These are phyloP conservation scores for Carex littledalei DNA, from an alignment of 176 grass and related monocot genomes.

Conservation along the genomic window DNA sequence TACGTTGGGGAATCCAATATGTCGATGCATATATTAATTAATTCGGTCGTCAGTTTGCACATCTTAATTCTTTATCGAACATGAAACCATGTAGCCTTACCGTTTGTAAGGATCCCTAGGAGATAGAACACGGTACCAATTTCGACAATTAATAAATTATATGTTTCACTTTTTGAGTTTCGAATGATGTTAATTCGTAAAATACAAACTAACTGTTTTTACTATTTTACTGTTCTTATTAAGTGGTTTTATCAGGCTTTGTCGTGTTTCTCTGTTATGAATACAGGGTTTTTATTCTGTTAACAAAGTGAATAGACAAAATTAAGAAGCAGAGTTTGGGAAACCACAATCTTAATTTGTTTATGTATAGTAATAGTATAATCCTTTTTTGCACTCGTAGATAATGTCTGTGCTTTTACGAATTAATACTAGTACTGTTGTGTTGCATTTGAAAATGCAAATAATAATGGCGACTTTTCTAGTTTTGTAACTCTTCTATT, in stretches of 20 bases:
- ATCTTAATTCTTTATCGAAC: slow-evolving; percentile 1
- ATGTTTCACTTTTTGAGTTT: background rate
- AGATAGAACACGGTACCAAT: background rate
- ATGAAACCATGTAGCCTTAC: background rate
- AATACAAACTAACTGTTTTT: background rate
- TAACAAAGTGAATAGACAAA: background rate
- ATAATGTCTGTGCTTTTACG: background rate
- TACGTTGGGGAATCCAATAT: background rate
- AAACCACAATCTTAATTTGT: background rate
- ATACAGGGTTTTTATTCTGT: background rate
- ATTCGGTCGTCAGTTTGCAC: background rate
- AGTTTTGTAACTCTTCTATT: background rate
- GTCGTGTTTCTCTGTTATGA: background rate
- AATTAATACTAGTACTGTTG: background rate
- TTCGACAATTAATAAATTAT: background rate
- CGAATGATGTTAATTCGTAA: background rate
- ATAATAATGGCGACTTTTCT: background rate
- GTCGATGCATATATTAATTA: background rate
- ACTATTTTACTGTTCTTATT: background rate
- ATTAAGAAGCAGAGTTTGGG: background rate
- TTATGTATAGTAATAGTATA: background rate
- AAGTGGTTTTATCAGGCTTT: background rate
- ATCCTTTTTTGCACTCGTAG: background rate
- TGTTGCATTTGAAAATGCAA: background rate
- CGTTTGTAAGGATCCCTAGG: slow-evolving; percentile 4